Evolutionary conservation across 2,329 filamentous ascomycete genomes (phyloP).

Genomic region (Geoglossum cookeanum): DNA sequence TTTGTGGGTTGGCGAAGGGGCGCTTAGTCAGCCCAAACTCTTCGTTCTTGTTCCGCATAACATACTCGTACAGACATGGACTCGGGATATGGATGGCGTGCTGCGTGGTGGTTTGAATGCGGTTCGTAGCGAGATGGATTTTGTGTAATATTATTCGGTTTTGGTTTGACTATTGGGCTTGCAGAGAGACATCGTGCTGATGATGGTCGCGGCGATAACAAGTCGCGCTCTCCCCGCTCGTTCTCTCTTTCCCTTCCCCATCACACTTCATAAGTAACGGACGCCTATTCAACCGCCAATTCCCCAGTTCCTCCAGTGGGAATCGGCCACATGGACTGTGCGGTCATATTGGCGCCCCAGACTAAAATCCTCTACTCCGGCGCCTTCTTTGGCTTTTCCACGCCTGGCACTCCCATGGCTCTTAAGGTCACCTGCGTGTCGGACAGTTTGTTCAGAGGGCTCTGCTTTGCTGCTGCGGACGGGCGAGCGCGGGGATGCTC

Average conservation of each 20-base stretch:
- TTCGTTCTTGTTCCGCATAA: too few species aligned
- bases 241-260: constrained; percentile 12
- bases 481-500: background rate
- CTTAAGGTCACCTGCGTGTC: constrained; percentile 4
- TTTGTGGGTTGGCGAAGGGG: too few species aligned
- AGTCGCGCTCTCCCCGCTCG: background rate
- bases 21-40: too few species aligned
- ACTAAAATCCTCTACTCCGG: constrained; percentile 14
- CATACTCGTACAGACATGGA: too few species aligned
- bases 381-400: constrained; percentile 2
- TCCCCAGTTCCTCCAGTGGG: constrained; percentile 10
- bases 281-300: constrained; percentile 31
- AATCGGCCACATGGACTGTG: constrained; percentile 21
- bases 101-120: too few species aligned
- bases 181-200: background rate
- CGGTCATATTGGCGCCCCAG: constrained; percentile 31
- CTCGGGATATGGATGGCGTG: too few species aligned
- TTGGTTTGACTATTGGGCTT: too few species aligned
- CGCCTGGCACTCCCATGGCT: constrained; percentile 1
- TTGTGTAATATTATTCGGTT: too few species aligned
- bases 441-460: background rate
- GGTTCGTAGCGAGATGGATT: too few species aligned
- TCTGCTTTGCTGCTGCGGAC: background rate
- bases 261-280: constrained; percentile 20
- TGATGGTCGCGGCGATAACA: background rate